Evolutionary conservation across 2,329 filamentous ascomycete genomes (phyloP).

Genomic region (Hymenoscyphus scutula): DNA sequence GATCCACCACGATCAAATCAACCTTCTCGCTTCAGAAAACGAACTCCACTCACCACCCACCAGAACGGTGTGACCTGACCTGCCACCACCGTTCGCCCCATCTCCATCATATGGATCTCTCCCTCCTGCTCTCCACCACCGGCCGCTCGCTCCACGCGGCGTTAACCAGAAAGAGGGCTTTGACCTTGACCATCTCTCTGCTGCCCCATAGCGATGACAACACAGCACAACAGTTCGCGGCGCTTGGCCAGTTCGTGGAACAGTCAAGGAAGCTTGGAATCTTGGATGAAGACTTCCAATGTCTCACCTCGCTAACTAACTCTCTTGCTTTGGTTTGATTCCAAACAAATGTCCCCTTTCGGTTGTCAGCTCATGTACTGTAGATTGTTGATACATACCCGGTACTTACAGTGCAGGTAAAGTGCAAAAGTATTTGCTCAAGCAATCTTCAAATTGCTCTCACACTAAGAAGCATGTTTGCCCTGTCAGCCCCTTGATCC

Average conservation of each 20-base stretch:
- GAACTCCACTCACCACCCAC: no score
- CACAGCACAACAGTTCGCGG: neutral
- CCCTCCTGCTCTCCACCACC: neutral
- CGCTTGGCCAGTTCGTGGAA: constrained; percentile 11
- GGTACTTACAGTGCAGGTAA: neutral
- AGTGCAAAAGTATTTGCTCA: neutral
- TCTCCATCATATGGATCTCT: neutral
- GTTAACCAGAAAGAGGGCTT: constrained; percentile 1
- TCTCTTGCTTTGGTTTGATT: no score
- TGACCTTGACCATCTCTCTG: constrained; percentile 1
- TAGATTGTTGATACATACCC: neutral
- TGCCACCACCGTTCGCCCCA: neutral
- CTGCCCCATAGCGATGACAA: constrained; percentile 5
- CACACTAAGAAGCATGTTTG: neutral
- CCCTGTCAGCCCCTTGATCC: constrained; percentile 11
- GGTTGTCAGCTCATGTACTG: neutral
- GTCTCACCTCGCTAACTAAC: neutral
- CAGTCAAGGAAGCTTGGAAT: constrained; percentile 11
- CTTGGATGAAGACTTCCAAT: constrained; percentile 1
- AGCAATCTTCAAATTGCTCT: neutral
- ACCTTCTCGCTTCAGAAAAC: neutral
- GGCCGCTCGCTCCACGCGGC: constrained; percentile 2
- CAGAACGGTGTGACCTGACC: no score
- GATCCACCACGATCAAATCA: neutral
- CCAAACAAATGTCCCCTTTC: neutral